Evolutionary conservation across 148 eudicot species (phyloP).

Genomic region (Arbutus unedo): DNA sequence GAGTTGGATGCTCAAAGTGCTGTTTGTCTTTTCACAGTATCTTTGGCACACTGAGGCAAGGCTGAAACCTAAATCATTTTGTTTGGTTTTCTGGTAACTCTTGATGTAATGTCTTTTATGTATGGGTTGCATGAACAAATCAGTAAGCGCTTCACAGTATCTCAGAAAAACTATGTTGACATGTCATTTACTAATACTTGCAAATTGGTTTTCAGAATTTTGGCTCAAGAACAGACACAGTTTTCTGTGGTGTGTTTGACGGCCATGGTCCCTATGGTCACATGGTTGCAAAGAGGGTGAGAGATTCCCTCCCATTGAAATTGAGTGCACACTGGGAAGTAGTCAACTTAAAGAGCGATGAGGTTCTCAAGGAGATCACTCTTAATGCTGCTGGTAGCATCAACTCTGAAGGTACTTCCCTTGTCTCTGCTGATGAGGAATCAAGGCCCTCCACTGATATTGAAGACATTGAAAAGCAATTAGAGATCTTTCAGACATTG

Average conservation of each 20-base stretch:
- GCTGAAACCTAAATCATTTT: background rate
- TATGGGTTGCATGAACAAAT: background rate
- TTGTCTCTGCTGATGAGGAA: constrained; percentile 56
- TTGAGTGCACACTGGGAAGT: constrained; percentile 80
- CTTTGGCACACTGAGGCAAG: background rate
- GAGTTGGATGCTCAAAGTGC: background rate
- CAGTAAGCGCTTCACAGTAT: background rate
- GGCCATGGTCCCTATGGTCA: constrained; percentile 98
- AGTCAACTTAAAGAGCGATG: constrained; percentile 51
- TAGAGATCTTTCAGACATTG: constrained; percentile 60
- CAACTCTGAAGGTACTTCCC: constrained; percentile 57
- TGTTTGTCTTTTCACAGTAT: background rate
- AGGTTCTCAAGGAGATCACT: constrained; percentile 61
- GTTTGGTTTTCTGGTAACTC: background rate
- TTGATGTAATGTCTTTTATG: background rate
- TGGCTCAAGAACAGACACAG: constrained; percentile 67
- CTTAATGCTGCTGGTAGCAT: constrained; percentile 43
- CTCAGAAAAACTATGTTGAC: background rate
- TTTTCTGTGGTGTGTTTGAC: constrained; percentile 93
- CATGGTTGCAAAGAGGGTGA: constrained; percentile 86
- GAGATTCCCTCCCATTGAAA: constrained; percentile 89
- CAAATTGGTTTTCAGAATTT: constrained; percentile 61
- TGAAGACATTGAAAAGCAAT: constrained; percentile 48
- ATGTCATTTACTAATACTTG: background rate
- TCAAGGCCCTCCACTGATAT: constrained; percentile 40